These are phyloP conservation scores for Gnomoniopsis sp. DNA, from an alignment of 2,329 filamentous ascomycete genomes.

Conservation along the genomic window DNA sequence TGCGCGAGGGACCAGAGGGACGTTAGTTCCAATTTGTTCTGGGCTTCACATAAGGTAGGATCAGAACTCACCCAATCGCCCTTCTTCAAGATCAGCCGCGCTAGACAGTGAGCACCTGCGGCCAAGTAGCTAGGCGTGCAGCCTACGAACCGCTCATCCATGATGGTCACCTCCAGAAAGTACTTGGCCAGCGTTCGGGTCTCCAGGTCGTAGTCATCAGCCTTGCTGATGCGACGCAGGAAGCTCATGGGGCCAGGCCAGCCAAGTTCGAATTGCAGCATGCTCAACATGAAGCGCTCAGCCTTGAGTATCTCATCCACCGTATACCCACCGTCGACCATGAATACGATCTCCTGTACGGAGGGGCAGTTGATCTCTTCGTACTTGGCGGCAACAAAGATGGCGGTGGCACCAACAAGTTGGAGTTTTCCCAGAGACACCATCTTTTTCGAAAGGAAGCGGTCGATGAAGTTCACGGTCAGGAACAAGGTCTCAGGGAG, in stretches of 20 bases:
- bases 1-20: conserved; percentile 68
- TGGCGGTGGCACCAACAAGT: conserved; percentile 90
- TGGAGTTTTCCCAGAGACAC: conserved; percentile 94
- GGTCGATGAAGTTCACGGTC: conserved; percentile 94
- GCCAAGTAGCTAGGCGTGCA: conserved; percentile 87
- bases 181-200: conserved; percentile 96
- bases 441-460: conserved; percentile 90
- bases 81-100: conserved; percentile 83
- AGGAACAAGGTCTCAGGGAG: conserved; percentile 94
- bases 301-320: conserved; percentile 93
- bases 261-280: conserved; percentile 92
- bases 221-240: conserved; percentile 93
- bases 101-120: conserved; percentile 88
- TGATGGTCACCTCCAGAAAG: conserved; percentile 92
- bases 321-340: conserved; percentile 91
- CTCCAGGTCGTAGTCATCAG: conserved; percentile 94
- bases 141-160: conserved; percentile 96
- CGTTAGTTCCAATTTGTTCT: conserved; percentile 2
- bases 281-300: conserved; percentile 95
- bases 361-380: conserved; percentile 99
- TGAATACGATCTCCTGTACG: conserved; percentile 92
- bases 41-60: not conserved
- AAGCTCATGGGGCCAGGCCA: conserved; percentile 99
- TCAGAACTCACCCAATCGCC: conserved; percentile 78
- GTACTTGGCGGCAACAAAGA: conserved; percentile 96